Evolutionary conservation across 148 eudicot genomes (phyloP).

Genomic region (Rhododendron molle): DNA sequence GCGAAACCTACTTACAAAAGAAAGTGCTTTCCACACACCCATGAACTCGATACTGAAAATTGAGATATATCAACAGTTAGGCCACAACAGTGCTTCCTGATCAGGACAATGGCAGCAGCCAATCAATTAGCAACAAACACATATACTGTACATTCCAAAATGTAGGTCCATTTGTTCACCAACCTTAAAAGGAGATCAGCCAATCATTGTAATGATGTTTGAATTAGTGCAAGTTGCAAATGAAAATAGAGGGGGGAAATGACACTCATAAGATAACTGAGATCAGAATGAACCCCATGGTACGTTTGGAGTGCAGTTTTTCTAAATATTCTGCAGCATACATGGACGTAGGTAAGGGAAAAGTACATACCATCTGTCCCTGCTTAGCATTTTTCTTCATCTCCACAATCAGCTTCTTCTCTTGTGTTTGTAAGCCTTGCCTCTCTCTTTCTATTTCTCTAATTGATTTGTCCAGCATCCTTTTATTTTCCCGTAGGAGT

Average conservation of each 20-base stretch:
- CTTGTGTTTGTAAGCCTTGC: slow-evolving; percentile 92
- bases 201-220: background rate
- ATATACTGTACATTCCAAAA: background rate
- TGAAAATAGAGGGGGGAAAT: background rate
- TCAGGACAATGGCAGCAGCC: background rate
- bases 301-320: background rate
- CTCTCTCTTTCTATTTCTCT: slow-evolving; percentile 96
- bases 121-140: background rate
- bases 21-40: background rate
- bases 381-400: slow-evolving; percentile 99
- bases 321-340: background rate
- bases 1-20: background rate
- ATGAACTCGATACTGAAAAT: background rate
- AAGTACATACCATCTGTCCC: slow-evolving; percentile 86
- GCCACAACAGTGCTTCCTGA: background rate
- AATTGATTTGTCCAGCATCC: slow-evolving; percentile 97
- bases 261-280: background rate
- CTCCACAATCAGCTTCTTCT: slow-evolving; percentile 86
- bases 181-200: background rate
- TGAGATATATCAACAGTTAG: background rate
- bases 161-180: background rate
- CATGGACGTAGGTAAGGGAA: background rate
- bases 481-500: slow-evolving; percentile 90
- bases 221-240: background rate
- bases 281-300: background rate